Evolutionary conservation across 1,284 basidiomycete genomes (phyloP), one percentile per base, ranked within the genome.

Genomic region (Golubevia pallescens): DNA sequence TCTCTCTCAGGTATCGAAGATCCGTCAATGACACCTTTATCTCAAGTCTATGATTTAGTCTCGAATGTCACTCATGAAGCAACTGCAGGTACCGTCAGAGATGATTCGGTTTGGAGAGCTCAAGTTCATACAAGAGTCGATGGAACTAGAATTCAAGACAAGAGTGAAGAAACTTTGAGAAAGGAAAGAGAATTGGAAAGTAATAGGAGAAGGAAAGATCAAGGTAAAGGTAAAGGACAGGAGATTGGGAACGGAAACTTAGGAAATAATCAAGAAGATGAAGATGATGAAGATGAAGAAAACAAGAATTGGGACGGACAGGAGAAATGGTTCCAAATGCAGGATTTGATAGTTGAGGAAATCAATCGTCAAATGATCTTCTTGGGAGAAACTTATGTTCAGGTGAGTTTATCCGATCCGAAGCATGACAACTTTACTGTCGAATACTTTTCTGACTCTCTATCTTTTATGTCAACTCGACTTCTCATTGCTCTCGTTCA

Each of bases 311-410:
- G 54, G 24, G 24, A 56, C 10, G 54, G 20, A 7, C 20, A 56
- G 61, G 95, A 97, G 86, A 93, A 93, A 84, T 99, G 97, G 97
- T 93, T 93, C 86, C 92, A 95, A 87, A 93, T 98, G 66, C 95
- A 99, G 86, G 97, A 99, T 87, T 88, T 99, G 67, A 93, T 97
- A 66, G 95, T 99, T 6, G 93, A 96, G 80, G 94, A 97, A 81
- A 93, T 94, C 38, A 90, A 95, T 70, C 93, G 92, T 86, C 95
- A 97, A 82, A 95, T 99, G 93, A 95, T 99, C 69, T 96, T 98
- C 85, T 88, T 99, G 48, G 96, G 95, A 28, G 97, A 99, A 86
- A 94, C 93, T 24, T 93, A 97, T 58, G 87, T 99, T 58, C 97
- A 98, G 89, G 94, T 94, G 61, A 65, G 83, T 72, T 34, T 42